phyloP scores from a whole-genome alignment of 805 yeast genomes.

The Naumovozyma baii region DNA sequence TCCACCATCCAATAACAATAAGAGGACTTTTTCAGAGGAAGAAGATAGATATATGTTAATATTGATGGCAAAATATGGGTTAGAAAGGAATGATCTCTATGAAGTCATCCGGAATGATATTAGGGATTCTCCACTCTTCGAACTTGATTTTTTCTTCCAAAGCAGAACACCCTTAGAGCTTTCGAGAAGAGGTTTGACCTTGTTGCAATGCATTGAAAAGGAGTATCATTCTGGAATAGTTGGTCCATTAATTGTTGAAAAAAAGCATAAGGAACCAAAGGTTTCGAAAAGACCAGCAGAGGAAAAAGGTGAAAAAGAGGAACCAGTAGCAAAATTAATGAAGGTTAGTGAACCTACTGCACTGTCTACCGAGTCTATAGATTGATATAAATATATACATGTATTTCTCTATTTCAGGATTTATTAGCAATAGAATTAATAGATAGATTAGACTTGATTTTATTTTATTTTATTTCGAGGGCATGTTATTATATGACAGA shows the following conservation, averaged over 20 bases:
- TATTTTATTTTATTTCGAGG: too few species aligned
- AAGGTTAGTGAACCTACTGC: too few species aligned
- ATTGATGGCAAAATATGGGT: slow-evolving; percentile 68
- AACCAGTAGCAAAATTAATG: background rate
- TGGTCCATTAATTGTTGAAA: background rate
- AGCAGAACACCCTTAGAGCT: slow-evolving; percentile 74
- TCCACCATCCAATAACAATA: slow-evolving; percentile 51
- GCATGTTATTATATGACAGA: too few species aligned
- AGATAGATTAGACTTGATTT: too few species aligned
- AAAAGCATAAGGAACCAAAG: background rate
- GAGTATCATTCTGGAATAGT: slow-evolving; percentile 43
- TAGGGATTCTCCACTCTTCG: slow-evolving; percentile 65
- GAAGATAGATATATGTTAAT: slow-evolving; percentile 85
- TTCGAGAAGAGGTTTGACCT: slow-evolving; percentile 71
- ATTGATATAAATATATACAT: too few species aligned
- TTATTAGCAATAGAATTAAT: too few species aligned
- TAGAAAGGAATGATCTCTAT: slow-evolving; percentile 69
- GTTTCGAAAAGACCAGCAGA: background rate
- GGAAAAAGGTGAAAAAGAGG: background rate
- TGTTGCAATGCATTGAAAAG: slow-evolving; percentile 63
- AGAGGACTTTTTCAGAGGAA: slow-evolving; percentile 68
- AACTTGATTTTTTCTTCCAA: slow-evolving; percentile 82
- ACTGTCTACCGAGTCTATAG: background rate
- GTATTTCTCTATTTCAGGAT: too few species aligned
- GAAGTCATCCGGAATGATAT: slow-evolving; percentile 73